These are phyloP conservation scores for Zygosaccharomyces gambellarensis DNA, from an alignment of 805 yeast genomes.

Conservation along the genomic window DNA sequence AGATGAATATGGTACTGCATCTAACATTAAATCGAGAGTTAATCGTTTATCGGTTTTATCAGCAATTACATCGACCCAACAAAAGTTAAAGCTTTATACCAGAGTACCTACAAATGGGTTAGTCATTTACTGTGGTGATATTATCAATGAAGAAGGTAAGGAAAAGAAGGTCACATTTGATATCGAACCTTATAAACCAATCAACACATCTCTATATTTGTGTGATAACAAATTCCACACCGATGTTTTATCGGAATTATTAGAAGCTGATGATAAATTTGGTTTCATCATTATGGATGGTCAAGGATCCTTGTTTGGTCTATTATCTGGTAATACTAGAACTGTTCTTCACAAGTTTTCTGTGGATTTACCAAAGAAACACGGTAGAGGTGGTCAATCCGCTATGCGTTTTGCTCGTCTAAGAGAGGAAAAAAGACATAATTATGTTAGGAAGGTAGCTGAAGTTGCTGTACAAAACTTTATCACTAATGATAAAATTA, in stretches of 20 bases:
- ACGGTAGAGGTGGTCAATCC: slow-evolving; percentile 99
- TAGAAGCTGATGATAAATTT: slow-evolving; percentile 92
- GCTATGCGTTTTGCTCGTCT: slow-evolving; percentile 98
- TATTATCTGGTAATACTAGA: slow-evolving; percentile 93
- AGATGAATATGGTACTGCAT: slow-evolving; percentile 98
- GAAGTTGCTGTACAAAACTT: slow-evolving; percentile 97
- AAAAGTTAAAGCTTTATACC: slow-evolving; percentile 83
- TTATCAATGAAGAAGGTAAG: slow-evolving; percentile 93
- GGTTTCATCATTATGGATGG: slow-evolving; percentile 99
- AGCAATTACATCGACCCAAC: slow-evolving; percentile 98
- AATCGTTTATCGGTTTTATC: slow-evolving; percentile 91
- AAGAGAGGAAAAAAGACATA: slow-evolving; percentile 98
- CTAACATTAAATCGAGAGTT: slow-evolving; percentile 96
- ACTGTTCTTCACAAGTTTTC: slow-evolving; percentile 93
- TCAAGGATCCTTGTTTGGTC: slow-evolving; percentile 95
- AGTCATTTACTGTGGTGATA: slow-evolving; percentile 98
- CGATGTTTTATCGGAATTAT: slow-evolving; percentile 88
- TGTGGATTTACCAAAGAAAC: slow-evolving; percentile 98
- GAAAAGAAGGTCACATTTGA: slow-evolving; percentile 95
- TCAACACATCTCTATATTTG: slow-evolving; percentile 89
- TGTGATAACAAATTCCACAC: slow-evolving; percentile 99
- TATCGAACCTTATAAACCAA: slow-evolving; percentile 98
- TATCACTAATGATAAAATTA: slow-evolving; percentile 90
- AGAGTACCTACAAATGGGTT: slow-evolving; percentile 92
- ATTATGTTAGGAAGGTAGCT: slow-evolving; percentile 95